Conservation (phyloP, 2,329 filamentous ascomycete species). For the Fusarium robinianum region DNA sequence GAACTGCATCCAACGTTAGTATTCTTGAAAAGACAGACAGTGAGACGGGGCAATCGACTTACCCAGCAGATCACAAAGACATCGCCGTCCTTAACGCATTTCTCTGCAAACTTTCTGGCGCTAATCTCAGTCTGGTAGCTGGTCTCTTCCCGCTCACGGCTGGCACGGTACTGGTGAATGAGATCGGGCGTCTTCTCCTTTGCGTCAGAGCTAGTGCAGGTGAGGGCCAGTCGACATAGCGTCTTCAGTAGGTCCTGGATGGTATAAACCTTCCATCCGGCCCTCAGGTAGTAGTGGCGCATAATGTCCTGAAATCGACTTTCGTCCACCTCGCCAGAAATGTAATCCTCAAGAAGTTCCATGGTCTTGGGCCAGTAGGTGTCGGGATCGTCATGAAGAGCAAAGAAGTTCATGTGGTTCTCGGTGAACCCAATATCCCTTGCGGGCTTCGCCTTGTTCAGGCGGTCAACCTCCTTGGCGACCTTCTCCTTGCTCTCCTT, state of each 20-base stretch:
- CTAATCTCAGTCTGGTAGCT: constrained; percentile 90
- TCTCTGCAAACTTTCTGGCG: constrained; percentile 89
- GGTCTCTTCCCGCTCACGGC: constrained; percentile 80
- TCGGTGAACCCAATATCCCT: constrained; percentile 82
- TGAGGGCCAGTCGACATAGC: constrained; percentile 77
- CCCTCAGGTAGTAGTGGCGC: constrained; percentile 86
- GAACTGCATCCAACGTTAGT: constrained; percentile 56
- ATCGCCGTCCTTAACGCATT: constrained; percentile 89
- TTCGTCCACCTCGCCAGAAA: constrained; percentile 81
- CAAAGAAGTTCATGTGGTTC: constrained; percentile 79
- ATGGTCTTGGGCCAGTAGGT: constrained; percentile 87
- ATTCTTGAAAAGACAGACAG: constrained; percentile 5
- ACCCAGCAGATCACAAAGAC: constrained; percentile 90
- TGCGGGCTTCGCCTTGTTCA: constrained; percentile 77
- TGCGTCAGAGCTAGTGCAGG: constrained; percentile 81
- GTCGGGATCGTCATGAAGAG: constrained; percentile 59
- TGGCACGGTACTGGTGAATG: constrained; percentile 81
- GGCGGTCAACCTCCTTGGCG: constrained; percentile 71
- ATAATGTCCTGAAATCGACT: constrained; percentile 86
- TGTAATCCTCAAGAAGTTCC: constrained; percentile 82
- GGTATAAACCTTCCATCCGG: constrained; percentile 91
- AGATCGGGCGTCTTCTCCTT: constrained; percentile 96
- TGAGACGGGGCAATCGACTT: constrained; percentile 54
- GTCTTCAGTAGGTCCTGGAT: constrained; percentile 86
- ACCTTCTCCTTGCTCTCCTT: constrained; percentile 80